phyloP scores from a whole-genome alignment of 2,329 filamentous ascomycete genomes.

The Escovopsis sp. region DNA sequence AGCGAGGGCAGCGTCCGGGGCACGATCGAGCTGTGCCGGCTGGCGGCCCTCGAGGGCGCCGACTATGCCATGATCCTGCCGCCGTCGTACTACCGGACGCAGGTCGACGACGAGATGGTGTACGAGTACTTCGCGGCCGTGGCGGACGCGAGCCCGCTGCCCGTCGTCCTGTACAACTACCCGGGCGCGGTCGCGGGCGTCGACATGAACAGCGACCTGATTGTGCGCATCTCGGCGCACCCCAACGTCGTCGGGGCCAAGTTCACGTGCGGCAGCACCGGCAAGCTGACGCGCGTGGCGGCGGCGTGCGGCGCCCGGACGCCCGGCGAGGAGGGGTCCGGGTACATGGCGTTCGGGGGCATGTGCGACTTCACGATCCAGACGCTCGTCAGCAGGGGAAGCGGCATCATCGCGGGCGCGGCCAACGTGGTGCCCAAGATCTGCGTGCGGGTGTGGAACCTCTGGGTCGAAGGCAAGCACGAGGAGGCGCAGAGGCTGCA shows the following conservation, averaged over 20 bases:
- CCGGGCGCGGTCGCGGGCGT: conserved; percentile 75
- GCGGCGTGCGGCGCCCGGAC: conserved; percentile 57
- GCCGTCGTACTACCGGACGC: conserved; percentile 68
- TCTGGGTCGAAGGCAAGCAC: conserved; percentile 57
- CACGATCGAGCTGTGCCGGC: conserved; percentile 60
- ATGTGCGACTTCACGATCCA: conserved; percentile 81
- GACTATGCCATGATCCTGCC: conserved; percentile 71
- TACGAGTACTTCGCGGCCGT: conserved; percentile 61
- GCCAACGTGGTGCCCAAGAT: conserved; percentile 78
- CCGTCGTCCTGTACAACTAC: conserved; percentile 84
- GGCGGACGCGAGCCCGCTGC: conserved; percentile 59
- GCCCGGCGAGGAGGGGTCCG: conserved; percentile 40
- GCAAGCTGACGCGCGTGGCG: conserved; percentile 75
- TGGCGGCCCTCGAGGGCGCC: conserved; percentile 53
- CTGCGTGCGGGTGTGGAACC: conserved; percentile 64
- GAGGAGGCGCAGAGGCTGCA: conserved; percentile 65
- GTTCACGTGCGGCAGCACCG: conserved; percentile 84
- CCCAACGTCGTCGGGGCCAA: conserved; percentile 80
- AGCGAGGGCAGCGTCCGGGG: conserved; percentile 70
- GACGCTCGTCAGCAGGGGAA: conserved; percentile 64
- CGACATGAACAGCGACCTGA: conserved; percentile 78
- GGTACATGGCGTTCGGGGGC: conserved; percentile 77
- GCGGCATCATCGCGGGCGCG: conserved; percentile 72
- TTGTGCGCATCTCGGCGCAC: conserved; percentile 66
- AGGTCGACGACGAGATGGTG: conserved; percentile 60